phyloP scores from a whole-genome alignment of 176 grass and related monocot species.

The Canna indica region DNA sequence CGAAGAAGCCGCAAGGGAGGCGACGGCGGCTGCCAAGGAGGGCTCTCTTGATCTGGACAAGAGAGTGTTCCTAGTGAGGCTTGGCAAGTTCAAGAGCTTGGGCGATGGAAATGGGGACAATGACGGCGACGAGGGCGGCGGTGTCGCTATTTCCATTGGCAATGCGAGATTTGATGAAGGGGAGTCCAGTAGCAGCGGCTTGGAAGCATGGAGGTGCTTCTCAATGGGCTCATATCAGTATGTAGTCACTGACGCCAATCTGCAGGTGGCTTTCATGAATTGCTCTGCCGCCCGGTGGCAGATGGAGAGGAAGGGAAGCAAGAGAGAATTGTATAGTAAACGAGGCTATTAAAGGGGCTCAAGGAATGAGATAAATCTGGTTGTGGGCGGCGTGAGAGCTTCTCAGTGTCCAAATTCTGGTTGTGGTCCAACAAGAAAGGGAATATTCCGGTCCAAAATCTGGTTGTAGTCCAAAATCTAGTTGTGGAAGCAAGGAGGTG shows the following conservation, averaged over 20 bases:
- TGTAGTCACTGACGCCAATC: conserved; percentile 53
- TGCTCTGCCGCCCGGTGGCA: conserved; percentile 7
- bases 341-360: too few relatives aligned
- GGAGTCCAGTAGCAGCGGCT: too few relatives aligned
- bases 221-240: conserved; percentile 90
- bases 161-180: conserved; percentile 51
- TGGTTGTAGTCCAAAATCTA: too few relatives aligned
- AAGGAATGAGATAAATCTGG: too few relatives aligned
- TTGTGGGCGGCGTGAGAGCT: conserved; percentile 66
- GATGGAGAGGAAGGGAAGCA: conserved; percentile 21
- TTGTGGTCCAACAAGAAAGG: conserved; percentile 65
- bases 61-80: too few relatives aligned
- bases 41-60: too few relatives aligned
- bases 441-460: conserved; percentile 45
- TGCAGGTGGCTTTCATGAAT: conserved; percentile 48
- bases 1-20: too few relatives aligned
- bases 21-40: too few relatives aligned
- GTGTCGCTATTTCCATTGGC: conserved; percentile 25
- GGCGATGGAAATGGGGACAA: too few relatives aligned
- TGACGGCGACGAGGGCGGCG: conserved; percentile 24
- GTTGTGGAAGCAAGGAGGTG: too few relatives aligned
- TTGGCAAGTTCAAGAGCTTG: too few relatives aligned
- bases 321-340: conserved; percentile 32
- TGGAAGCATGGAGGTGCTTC: conserved; percentile 84
- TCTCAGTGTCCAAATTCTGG: conserved; percentile 90